phyloP scores from a whole-genome alignment of 2,329 filamentous ascomycete genomes.

The Coleophoma eucalyptorum region DNA sequence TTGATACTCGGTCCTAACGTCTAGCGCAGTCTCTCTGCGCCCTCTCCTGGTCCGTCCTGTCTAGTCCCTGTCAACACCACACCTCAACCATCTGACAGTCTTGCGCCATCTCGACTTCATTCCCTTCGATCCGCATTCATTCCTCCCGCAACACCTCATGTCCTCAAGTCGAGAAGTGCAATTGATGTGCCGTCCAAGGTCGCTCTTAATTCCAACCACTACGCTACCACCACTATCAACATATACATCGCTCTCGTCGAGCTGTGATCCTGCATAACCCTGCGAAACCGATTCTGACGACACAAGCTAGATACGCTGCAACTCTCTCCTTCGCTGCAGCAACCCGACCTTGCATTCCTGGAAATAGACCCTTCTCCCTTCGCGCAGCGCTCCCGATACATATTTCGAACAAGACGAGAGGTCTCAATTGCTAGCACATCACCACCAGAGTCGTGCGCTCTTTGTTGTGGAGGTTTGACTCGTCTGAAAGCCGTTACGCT shows the following conservation, averaged over 20 bases:
- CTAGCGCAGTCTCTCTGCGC: too few relatives aligned
- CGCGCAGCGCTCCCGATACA: not conserved
- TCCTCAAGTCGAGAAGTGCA: not conserved
- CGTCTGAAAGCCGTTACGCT: slow-evolving; percentile 19
- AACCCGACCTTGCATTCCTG: not conserved
- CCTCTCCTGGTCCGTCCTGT: too few relatives aligned
- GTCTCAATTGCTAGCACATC: too few relatives aligned
- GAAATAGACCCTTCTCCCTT: not conserved
- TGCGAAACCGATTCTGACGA: not conserved
- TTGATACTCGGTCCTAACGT: too few relatives aligned
- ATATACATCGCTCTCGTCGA: too few relatives aligned
- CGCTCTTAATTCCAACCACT: not conserved
- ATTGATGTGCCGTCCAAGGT: not conserved
- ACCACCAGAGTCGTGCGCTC: not conserved
- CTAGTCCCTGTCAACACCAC: too few relatives aligned
- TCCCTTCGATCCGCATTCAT: too few relatives aligned
- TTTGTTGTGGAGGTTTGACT: slow-evolving; percentile 13
- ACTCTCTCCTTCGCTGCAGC: not conserved
- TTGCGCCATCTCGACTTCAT: too few relatives aligned
- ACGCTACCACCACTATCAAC: not conserved
- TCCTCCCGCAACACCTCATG: not conserved
- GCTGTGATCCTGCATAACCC: not conserved
- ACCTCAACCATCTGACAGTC: too few relatives aligned
- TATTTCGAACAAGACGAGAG: too few relatives aligned
- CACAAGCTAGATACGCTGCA: not conserved